A percentile compares a stretch with the other conserved stretches of the same genome.
phyloP scores from a whole-genome alignment of 306 rosid species.

The Purshia tridentata region DNA sequence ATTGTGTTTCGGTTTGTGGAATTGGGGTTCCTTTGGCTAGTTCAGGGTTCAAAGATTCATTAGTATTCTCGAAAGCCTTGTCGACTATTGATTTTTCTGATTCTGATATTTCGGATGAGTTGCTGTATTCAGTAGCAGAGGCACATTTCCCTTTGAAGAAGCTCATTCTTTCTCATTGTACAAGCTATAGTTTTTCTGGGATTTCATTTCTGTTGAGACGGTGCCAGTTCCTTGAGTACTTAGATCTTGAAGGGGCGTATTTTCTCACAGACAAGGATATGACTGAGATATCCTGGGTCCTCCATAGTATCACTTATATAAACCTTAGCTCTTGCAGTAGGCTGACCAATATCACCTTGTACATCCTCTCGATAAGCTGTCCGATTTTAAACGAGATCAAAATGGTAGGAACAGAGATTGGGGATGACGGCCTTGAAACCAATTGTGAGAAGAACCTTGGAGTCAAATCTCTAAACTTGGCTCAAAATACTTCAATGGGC shows the following conservation, averaged over 20 bases:
- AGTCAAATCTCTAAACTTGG: slow-evolving; percentile 46
- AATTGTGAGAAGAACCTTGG: slow-evolving; percentile 28
- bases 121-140: slow-evolving; percentile 47
- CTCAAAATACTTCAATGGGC: slow-evolving; percentile 22
- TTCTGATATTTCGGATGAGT: slow-evolving; percentile 42
- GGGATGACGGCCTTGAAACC: neutral
- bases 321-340: slow-evolving; percentile 41
- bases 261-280: slow-evolving; percentile 43
- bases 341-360: slow-evolving; percentile 44
- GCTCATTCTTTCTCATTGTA: slow-evolving; percentile 39
- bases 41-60: slow-evolving; percentile 31
- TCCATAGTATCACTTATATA: slow-evolving; percentile 38
- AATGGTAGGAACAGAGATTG: slow-evolving; percentile 42
- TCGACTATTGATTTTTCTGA: slow-evolving; percentile 36
- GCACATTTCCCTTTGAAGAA: slow-evolving; percentile 53
- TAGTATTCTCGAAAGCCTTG: slow-evolving; percentile 32
- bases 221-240: slow-evolving; percentile 40
- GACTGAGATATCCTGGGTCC: slow-evolving; percentile 37
- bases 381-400: slow-evolving; percentile 37
- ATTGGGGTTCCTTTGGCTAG: slow-evolving; percentile 18
- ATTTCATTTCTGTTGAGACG: slow-evolving; percentile 38
- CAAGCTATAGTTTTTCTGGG: slow-evolving; percentile 37
- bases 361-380: slow-evolving; percentile 47
- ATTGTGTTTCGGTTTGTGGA: slow-evolving; percentile 29
- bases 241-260: slow-evolving; percentile 37